These are phyloP conservation scores for Euryodendron excelsum DNA, from an alignment of 148 eudicot species.

Conservation along the genomic window DNA sequence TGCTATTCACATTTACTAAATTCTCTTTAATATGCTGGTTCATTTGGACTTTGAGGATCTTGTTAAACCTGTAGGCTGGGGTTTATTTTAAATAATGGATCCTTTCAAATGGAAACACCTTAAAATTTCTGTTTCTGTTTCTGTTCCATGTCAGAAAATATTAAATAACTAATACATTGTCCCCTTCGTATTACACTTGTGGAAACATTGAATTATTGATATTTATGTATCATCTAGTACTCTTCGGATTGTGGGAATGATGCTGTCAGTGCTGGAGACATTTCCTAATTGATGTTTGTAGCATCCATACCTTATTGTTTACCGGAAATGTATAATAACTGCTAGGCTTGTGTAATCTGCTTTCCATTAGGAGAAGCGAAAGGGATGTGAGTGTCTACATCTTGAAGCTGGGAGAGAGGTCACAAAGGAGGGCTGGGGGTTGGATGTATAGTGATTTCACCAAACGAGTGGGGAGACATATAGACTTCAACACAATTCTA, in stretches of 20 bases:
- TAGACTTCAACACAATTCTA: neutral
- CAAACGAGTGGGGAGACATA: neutral
- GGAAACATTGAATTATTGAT: neutral
- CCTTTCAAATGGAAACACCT: neutral
- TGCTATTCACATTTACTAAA: constrained; percentile 11
- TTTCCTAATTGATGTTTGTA: neutral
- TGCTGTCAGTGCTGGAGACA: neutral
- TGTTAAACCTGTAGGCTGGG: neutral
- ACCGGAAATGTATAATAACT: neutral
- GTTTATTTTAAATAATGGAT: neutral
- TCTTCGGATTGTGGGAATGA: neutral
- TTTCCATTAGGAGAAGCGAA: neutral
- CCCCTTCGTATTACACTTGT: neutral
- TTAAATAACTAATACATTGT: neutral
- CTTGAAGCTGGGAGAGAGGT: neutral
- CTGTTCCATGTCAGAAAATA: neutral
- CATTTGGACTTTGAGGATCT: neutral
- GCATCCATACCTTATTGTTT: neutral
- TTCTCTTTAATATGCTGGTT: neutral
- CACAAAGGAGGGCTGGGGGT: neutral
- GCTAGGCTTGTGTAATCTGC: neutral
- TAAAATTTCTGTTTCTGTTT: neutral
- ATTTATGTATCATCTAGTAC: neutral
- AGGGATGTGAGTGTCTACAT: neutral
- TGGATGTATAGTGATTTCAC: neutral